Evolutionary conservation across 2,329 filamentous ascomycete genomes (phyloP).

Genomic region (Aspergillus alliaceus): DNA sequence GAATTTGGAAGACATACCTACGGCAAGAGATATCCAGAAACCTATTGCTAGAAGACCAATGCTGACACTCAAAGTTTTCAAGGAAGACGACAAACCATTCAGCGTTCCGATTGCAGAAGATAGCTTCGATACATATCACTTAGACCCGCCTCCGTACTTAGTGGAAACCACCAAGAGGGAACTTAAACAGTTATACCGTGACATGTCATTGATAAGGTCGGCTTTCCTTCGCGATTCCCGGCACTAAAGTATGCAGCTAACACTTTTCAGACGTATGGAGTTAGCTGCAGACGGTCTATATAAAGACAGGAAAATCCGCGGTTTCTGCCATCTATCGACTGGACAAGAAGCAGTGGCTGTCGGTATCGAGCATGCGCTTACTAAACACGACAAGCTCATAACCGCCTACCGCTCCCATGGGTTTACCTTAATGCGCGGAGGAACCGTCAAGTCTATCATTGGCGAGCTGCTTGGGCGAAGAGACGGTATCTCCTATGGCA

Average conservation of each 20-base stretch:
- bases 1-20: conserved; percentile 13
- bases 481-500: conserved; percentile 93
- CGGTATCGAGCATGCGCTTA: conserved; percentile 92
- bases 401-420: conserved; percentile 98
- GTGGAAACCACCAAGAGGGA: conserved; percentile 90
- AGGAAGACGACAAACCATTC: conserved; percentile 90
- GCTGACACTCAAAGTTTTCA: neutral
- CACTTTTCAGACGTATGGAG: conserved; percentile 77
- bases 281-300: conserved; percentile 94
- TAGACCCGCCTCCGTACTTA: conserved; percentile 88
- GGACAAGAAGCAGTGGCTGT: conserved; percentile 95
- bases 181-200: conserved; percentile 93
- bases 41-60: neutral
- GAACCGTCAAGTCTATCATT: conserved; percentile 81
- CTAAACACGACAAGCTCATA: conserved; percentile 85
- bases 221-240: no score
- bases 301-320: conserved; percentile 99
- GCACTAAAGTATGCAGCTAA: neutral
- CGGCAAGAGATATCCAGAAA: conserved; percentile 7
- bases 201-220: conserved; percentile 90
- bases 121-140: conserved; percentile 96
- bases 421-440: conserved; percentile 92
- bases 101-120: conserved; percentile 85
- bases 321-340: conserved; percentile 96
- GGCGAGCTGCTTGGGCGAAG: conserved; percentile 89